Percentiles rank a stretch among this genome's conserved stretches.
These are phyloP conservation scores for Cornus kousa DNA, from an alignment of 148 eudicot genomes.

Conservation along the genomic window DNA sequence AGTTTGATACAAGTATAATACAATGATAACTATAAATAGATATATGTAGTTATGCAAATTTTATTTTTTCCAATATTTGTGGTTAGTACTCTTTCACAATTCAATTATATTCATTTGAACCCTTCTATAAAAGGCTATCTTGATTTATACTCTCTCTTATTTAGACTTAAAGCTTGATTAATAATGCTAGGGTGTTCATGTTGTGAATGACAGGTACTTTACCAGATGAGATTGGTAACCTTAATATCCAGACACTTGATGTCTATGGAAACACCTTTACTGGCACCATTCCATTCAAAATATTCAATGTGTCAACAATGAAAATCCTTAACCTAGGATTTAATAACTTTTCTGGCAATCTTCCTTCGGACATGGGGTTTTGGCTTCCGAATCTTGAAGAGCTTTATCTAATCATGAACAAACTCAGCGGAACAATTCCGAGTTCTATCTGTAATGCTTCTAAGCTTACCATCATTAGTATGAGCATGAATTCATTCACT, in stretches of 20 bases:
- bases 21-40: too few species aligned
- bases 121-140: too few species aligned
- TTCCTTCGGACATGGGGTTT: constrained; percentile 6
- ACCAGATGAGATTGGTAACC: constrained; percentile 15
- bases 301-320: constrained; percentile 20
- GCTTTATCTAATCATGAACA: neutral
- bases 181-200: too few species aligned
- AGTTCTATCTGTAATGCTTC: constrained; percentile 26
- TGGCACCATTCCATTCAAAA: constrained; percentile 17
- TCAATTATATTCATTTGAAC: too few species aligned
- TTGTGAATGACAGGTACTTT: constrained; percentile 14
- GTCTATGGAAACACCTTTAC: neutral
- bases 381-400: constrained; percentile 15
- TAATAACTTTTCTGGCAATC: constrained; percentile 8
- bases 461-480: neutral
- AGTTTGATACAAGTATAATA: too few species aligned
- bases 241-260: constrained; percentile 2
- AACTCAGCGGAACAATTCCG: constrained; percentile 19
- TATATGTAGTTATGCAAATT: too few species aligned
- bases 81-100: too few species aligned
- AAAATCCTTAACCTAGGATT: neutral
- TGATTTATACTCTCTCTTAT: too few species aligned
- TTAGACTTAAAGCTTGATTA: neutral
- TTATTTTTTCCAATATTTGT: too few species aligned
- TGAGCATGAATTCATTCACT: constrained; percentile 12